Evolutionary conservation across 2,329 filamentous ascomycete genomes (phyloP), one percentile per base, ranked within the genome.

Genomic region (Calonectria crousiana): DNA sequence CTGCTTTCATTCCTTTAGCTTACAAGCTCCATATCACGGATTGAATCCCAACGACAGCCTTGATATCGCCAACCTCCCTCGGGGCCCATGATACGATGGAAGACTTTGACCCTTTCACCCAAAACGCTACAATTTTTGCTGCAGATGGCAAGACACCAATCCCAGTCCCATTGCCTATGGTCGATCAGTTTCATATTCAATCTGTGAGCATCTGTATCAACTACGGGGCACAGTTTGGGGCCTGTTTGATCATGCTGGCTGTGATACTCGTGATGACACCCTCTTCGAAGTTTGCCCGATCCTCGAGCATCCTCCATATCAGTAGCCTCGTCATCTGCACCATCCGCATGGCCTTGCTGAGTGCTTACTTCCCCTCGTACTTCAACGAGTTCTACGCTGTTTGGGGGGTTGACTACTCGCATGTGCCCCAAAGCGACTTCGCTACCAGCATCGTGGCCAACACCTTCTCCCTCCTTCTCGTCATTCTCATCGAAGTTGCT

Each of bases 181-280:
- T 89, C 60, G 83, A 87, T 75, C 49, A 62, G 30, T 78, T 82
- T 66, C 84, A 83, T 74, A 75, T 79, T 30, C 80, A 82, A 36
- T 81, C 82, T 51, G 74, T 83, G 75, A 84, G 82, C 78, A 82
- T 85, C 32, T 82, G 81, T 81, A 91, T 94, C 86, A 93, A 92
- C 84, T 95, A 93, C 82, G 92, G 90, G 67, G 85, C 89, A 23
- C 94, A 96, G 82, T 88, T 95, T 67, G 95, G 95, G 36, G 91
- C 93, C 30, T 91, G 90, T 60, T 76, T 93, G 72, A 84, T 93
- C 74, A 90, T 95, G 80, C 86, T 96, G 23, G 78, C 93, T 53
- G 87, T 94, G 36, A 86, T 96, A 3, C 84, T 95, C 14, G 80
- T 93, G 72, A 88, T 96, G 83, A 95, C 94, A 0, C 90, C 91